Base-by-base conservation (phyloP, 768 basidiomycete genomes). In the Coprinopsis cinerea region DNA sequence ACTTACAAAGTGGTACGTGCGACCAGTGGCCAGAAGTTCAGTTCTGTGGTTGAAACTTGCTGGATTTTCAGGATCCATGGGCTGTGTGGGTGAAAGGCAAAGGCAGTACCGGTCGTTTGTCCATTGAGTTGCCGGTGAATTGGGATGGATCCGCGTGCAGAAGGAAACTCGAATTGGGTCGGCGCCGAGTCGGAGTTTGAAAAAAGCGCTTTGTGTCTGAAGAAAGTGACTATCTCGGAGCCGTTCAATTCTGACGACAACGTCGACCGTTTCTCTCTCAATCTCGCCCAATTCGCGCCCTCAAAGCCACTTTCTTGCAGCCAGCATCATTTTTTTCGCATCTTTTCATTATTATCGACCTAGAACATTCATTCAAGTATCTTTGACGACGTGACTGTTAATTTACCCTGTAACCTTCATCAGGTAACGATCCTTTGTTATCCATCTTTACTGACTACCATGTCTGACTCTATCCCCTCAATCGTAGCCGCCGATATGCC, bases 1-100 rank as follows among this genome's bases (percentile, higher is more conserved):
- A 59, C 57, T 55, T 52, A 88, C 71, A 63, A 85, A 87, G 55
- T 86, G 84, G 56, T 88, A 88, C 5, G 69, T 72, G 28, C 76
- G 68, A 2, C 83, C 82, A 0, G 84, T 86, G 5, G 79, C 69
- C 9, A 87, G 71, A 20, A 39, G 56, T 49, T 74, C 74, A 2
- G 63, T 70, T 44, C 69, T 67, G 56, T 85, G 84, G 60, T 73
- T 73, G 66, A 85, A 85, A 56, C 65, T 67, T 20, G 60, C 58
- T 52, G 72, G 70, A 44, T 60, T 57, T 5, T 57, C 55, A 26
- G 73, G 73, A 48, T 77, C 68, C 75, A 75, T 75, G 44, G 51
- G 25, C 13, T 48, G 7, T 11, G 24, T 39, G 37, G 37, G 9
- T 39, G 10, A 14, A 23, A 26, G 22, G 13, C 20, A 11, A 10